Conservation (phyloP, 2,329 filamentous ascomycete species). For the Pseudogymnoascus sp. region DNA sequence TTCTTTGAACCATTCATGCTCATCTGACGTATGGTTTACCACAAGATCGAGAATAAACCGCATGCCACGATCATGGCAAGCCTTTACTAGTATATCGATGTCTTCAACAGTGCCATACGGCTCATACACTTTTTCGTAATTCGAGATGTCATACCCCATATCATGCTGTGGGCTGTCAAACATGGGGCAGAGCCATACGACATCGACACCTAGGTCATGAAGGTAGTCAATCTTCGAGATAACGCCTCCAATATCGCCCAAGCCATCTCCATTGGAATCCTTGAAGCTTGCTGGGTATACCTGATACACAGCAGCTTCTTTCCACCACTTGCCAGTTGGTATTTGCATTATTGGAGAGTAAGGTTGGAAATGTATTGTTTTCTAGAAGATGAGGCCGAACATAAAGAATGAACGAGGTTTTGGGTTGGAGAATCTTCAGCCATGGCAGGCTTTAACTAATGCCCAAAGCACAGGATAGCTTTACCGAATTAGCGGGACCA, state of each 20-base stretch:
- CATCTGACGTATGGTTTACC: constrained; percentile 67
- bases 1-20: constrained; percentile 58
- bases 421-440: neutral
- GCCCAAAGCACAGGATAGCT: neutral
- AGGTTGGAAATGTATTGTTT: neutral
- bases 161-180: constrained; percentile 57
- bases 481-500: neutral
- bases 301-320: constrained; percentile 48
- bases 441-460: neutral
- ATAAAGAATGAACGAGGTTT: neutral
- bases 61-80: constrained; percentile 56
- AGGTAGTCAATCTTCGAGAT: constrained; percentile 55
- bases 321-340: constrained; percentile 40
- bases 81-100: constrained; percentile 52
- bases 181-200: constrained; percentile 60
- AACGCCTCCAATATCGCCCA: constrained; percentile 54
- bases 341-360: neutral
- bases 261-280: constrained; percentile 49
- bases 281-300: constrained; percentile 52
- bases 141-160: constrained; percentile 63
- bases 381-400: neutral
- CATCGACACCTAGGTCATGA: constrained; percentile 50
- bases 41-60: constrained; percentile 67
- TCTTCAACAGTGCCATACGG: constrained; percentile 61
- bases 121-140: constrained; percentile 58